Evolutionary conservation across 768 basidiomycete species (phyloP).

Genomic region (Lepiota brunneoincarnata): DNA sequence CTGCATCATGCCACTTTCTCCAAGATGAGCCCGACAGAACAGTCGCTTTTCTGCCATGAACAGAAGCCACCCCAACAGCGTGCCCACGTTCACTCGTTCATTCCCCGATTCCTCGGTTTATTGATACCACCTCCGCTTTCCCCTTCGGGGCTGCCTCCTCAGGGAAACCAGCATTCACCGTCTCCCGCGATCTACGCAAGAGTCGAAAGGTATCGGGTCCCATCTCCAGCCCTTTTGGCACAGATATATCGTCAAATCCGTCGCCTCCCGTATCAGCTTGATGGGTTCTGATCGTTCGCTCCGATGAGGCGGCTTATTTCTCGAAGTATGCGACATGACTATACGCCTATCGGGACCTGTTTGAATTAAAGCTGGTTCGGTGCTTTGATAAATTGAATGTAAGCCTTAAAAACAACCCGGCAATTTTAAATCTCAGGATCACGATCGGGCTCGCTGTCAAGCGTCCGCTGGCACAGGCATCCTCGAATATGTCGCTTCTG

Average conservation of each 20-base stretch:
- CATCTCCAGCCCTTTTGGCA: neutral
- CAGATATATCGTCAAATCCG: neutral
- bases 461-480: neutral
- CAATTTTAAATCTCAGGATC: conserved; percentile 3
- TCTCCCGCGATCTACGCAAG: conserved; percentile 1
- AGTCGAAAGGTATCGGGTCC: neutral
- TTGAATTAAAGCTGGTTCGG: conserved; percentile 7
- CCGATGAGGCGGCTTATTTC: neutral
- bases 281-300: neutral
- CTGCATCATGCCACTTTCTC: conserved; percentile 2
- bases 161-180: conserved; percentile 4
- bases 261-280: neutral
- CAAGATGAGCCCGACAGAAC: conserved; percentile 3
- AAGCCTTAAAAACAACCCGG: conserved; percentile 6
- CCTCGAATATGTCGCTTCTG: neutral
- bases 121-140: conserved; percentile 4
- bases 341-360: neutral
- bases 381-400: conserved; percentile 9
- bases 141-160: neutral
- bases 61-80: conserved; percentile 11
- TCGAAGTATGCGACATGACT: conserved; percentile 1
- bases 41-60: conserved; percentile 5
- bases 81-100: conserved; percentile 6
- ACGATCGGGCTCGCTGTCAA: conserved; percentile 3
- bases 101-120: conserved; percentile 1